Conservation (phyloP, 1,284 basidiomycete species). For the Moniliella sp. region DNA sequence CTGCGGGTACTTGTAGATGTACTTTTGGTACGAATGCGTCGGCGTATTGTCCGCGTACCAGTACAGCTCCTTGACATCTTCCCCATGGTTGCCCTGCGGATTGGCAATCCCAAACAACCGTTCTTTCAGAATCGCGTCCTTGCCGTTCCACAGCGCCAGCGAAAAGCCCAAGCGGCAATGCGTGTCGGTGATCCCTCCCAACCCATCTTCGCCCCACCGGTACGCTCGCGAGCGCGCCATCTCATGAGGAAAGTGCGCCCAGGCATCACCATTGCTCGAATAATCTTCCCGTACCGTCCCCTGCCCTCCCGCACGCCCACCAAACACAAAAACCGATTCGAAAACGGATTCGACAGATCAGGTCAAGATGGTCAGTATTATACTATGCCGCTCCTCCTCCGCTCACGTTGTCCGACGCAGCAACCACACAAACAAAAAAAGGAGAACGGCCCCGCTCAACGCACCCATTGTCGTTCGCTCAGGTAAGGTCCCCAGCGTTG, state of each 20-base stretch:
- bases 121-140: conserved; percentile 86
- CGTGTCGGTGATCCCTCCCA: conserved; percentile 87
- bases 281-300: conserved; percentile 94
- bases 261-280: conserved; percentile 81
- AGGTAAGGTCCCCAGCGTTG: conserved; percentile 96
- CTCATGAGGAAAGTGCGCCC: conserved; percentile 90
- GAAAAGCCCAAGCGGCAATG: conserved; percentile 77
- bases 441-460: too few species aligned
- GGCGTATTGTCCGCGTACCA: conserved; percentile 95
- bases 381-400: too few species aligned
- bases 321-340: too few species aligned
- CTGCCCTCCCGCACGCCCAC: too few species aligned
- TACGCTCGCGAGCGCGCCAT: conserved; percentile 81
- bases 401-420: too few species aligned
- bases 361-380: too few species aligned
- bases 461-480: conserved; percentile 92
- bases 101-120: conserved; percentile 80
- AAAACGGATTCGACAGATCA: too few species aligned
- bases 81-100: conserved; percentile 81
- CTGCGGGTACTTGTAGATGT: conserved; percentile 92
- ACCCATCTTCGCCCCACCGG: conserved; percentile 93
- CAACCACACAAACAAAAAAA: too few species aligned
- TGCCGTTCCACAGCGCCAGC: conserved; percentile 78
- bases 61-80: conserved; percentile 94
- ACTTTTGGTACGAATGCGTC: conserved; percentile 98